Percentiles rank a stretch among this genome's conserved stretches.
Conservation (phyloP, 2,329 filamentous ascomycete species). For the Aspergillus sclerotialis region DNA sequence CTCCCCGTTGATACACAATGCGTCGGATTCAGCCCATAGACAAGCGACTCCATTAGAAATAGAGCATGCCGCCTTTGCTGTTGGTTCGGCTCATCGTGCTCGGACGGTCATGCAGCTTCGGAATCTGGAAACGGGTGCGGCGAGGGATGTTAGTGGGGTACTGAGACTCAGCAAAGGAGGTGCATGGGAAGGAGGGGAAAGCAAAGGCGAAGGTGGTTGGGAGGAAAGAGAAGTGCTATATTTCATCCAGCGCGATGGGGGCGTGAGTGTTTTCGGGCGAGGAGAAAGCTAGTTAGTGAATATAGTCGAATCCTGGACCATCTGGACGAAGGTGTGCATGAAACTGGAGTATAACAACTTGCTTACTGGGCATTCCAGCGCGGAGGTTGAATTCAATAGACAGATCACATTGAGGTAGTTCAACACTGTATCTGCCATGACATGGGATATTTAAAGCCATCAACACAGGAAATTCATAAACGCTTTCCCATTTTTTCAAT, state of each 20-base stretch:
- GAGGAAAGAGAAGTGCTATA: constrained; percentile 70
- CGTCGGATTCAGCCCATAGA: constrained; percentile 25
- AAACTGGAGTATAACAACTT: constrained; percentile 1
- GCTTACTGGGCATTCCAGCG: background rate
- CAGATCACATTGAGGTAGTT: constrained; percentile 24
- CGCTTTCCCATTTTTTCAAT: constrained; percentile 27
- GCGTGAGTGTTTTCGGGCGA: constrained; percentile 76
- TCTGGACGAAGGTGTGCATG: too few species aligned
- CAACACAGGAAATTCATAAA: constrained; percentile 35
- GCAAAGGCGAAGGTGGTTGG: constrained; percentile 22
- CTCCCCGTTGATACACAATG: constrained; percentile 56
- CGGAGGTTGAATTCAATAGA: constrained; percentile 8
- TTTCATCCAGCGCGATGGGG: constrained; percentile 70
- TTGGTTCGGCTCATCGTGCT: constrained; percentile 69
- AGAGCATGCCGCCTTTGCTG: constrained; percentile 62
- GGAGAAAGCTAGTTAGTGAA: constrained; percentile 55
- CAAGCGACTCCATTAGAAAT: constrained; percentile 61
- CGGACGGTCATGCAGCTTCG: constrained; percentile 64
- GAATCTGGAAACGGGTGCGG: constrained; percentile 77
- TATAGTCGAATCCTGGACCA: too few species aligned
- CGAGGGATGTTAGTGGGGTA: constrained; percentile 84
- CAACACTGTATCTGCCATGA: constrained; percentile 30
- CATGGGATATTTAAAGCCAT: constrained; percentile 33
- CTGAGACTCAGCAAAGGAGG: constrained; percentile 63
- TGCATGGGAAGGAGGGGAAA: constrained; percentile 23